Evolutionary conservation across 345 rosid genomes (phyloP).

Genomic region (Murraya koenigii): DNA sequence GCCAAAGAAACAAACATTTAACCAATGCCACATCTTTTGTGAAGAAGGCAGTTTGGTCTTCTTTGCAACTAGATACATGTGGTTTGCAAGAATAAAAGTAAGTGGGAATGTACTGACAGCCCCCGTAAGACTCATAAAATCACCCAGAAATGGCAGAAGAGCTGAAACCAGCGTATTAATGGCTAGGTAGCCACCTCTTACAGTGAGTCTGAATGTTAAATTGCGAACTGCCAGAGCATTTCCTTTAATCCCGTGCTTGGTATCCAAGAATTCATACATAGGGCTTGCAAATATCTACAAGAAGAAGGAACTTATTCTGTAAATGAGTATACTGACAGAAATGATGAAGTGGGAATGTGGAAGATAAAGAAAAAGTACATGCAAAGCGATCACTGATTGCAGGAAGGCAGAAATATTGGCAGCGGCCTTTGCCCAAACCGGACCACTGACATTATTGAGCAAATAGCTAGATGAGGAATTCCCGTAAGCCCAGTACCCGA

Average conservation of each 20-base stretch:
- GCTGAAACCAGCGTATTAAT: constrained; percentile 75
- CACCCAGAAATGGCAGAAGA: constrained; percentile 84
- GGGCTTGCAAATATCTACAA: constrained; percentile 91
- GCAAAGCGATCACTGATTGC: constrained; percentile 82
- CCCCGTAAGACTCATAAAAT: constrained; percentile 87
- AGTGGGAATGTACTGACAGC: constrained; percentile 91
- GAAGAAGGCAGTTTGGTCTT: constrained; percentile 37
- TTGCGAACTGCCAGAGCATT: constrained; percentile 51
- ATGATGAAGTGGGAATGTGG: background rate
- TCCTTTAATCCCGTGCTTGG: constrained; percentile 71
- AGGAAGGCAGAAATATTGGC: constrained; percentile 80
- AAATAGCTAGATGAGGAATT: constrained; percentile 62
- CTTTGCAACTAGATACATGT: constrained; percentile 75
- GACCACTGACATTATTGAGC: constrained; percentile 69
- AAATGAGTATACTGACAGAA: background rate
- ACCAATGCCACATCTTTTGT: constrained; percentile 85
- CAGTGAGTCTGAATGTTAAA: constrained; percentile 54
- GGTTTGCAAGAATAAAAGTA: constrained; percentile 91
- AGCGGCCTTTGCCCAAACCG: constrained; percentile 73
- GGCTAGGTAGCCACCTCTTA: constrained; percentile 73
- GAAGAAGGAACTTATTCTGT: background rate
- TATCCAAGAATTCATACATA: constrained; percentile 85
- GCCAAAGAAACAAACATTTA: constrained; percentile 61
- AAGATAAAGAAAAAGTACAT: constrained; percentile 39
- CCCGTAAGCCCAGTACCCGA: constrained; percentile 99